These are phyloP conservation scores for Salix exigua DNA, from an alignment of 345 rosid species.

Conservation along the genomic window DNA sequence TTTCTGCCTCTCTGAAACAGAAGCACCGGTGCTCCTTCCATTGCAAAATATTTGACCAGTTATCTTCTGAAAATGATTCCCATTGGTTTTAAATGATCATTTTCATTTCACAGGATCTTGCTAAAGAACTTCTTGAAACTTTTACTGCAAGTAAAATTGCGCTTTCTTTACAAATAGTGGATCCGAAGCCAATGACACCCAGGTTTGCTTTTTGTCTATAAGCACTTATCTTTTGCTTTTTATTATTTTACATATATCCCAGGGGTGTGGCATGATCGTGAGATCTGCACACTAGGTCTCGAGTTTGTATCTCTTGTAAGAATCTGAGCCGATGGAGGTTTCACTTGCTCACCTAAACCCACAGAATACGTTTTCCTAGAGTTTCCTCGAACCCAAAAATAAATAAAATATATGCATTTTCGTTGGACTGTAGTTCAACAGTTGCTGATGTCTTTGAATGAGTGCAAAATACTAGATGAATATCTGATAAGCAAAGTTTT, in stretches of 20 bases:
- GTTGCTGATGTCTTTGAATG: background rate
- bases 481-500: background rate
- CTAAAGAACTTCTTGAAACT: conserved; percentile 73
- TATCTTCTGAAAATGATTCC: conserved; percentile 2
- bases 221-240: background rate
- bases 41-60: conserved; percentile 4
- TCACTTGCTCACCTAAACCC: too few relatives aligned
- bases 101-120: conserved; percentile 71
- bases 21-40: background rate
- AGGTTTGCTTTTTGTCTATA: conserved; percentile 40
- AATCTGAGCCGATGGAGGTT: too few relatives aligned
- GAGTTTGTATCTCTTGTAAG: too few relatives aligned
- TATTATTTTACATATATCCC: too few relatives aligned
- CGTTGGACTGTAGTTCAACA: too few relatives aligned
- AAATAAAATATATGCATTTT: too few relatives aligned
- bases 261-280: too few relatives aligned
- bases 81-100: background rate
- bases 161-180: conserved; percentile 93
- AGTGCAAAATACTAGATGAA: background rate
- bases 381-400: too few relatives aligned
- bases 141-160: conserved; percentile 86
- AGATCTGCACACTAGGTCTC: too few relatives aligned
- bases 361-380: too few relatives aligned
- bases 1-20: background rate
- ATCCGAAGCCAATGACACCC: conserved; percentile 97